phyloP scores from a whole-genome alignment of 1,284 basidiomycete species.

The Rhodotorula mucilaginosa region DNA sequence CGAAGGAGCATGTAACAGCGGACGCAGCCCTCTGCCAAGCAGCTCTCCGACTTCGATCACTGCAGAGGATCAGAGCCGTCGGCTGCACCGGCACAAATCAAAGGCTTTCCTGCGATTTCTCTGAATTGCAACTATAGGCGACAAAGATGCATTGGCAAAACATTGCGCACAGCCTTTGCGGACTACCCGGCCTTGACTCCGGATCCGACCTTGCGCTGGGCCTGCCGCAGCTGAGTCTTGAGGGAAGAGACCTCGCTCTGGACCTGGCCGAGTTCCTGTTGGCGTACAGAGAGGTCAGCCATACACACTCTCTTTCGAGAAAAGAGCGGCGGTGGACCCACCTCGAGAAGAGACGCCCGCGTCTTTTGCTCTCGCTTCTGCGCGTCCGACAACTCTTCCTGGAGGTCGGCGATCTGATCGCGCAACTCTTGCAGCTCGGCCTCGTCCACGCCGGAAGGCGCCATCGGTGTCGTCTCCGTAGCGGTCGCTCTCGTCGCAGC shows the following conservation, averaged over 20 bases:
- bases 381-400: constrained; percentile 42
- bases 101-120: neutral
- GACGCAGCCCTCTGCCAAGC: no score
- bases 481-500: constrained; percentile 1
- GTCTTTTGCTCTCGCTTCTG: constrained; percentile 37
- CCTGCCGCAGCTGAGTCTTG: constrained; percentile 33
- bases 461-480: neutral
- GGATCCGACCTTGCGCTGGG: constrained; percentile 22
- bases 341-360: constrained; percentile 36
- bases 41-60: neutral
- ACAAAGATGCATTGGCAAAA: neutral
- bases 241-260: constrained; percentile 26
- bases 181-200: neutral
- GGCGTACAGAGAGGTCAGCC: neutral
- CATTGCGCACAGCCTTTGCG: neutral
- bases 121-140: neutral
- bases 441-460: constrained; percentile 2
- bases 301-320: neutral
- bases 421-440: constrained; percentile 33
- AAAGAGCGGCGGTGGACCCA: neutral
- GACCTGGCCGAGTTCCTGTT: constrained; percentile 23
- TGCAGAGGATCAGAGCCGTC: no score
- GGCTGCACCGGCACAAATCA: neutral
- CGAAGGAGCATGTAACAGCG: neutral
- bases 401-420: constrained; percentile 37